Conservation (phyloP, 495 filamentous ascomycete species). For the Saxispiralis lemnorum region DNA sequence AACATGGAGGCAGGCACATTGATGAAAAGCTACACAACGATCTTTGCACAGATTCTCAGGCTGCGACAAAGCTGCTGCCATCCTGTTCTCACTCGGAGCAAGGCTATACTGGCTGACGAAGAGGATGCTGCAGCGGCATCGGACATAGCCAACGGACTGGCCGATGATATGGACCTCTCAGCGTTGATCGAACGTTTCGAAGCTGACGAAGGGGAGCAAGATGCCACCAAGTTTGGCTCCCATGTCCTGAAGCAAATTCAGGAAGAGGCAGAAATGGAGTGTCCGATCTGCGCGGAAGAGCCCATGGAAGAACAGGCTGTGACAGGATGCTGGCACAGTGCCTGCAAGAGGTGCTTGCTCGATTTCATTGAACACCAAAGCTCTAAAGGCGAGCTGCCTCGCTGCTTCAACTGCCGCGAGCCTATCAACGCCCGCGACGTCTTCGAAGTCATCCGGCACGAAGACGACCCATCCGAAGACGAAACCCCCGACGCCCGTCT, state of each 20-base stretch:
- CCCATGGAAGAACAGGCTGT: slow-evolving; percentile 87
- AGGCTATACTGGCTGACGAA: slow-evolving; percentile 69
- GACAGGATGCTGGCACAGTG: slow-evolving; percentile 90
- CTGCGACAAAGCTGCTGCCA: slow-evolving; percentile 92
- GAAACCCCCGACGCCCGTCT: slow-evolving; percentile 16
- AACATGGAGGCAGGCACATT: slow-evolving; percentile 85
- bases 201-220: slow-evolving; percentile 40
- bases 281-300: slow-evolving; percentile 86
- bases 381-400: slow-evolving; percentile 51
- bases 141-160: slow-evolving; percentile 59
- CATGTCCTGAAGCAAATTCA: slow-evolving; percentile 82
- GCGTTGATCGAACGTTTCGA: slow-evolving; percentile 64
- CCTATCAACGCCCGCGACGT: slow-evolving; percentile 66
- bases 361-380: slow-evolving; percentile 77
- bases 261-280: slow-evolving; percentile 72
- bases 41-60: slow-evolving; percentile 89
- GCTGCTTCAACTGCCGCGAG: slow-evolving; percentile 79
- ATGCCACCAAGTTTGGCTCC: slow-evolving; percentile 54
- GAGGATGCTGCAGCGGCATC: slow-evolving; percentile 65
- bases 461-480: slow-evolving; percentile 16
- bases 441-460: slow-evolving; percentile 67
- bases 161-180: slow-evolving; percentile 91
- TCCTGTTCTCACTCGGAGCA: slow-evolving; percentile 71
- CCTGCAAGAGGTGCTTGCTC: slow-evolving; percentile 78
- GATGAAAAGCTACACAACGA: slow-evolving; percentile 83